These are phyloP conservation scores for Talaromyces wortmannii DNA, from an alignment of 495 filamentous ascomycete genomes.

Conservation along the genomic window DNA sequence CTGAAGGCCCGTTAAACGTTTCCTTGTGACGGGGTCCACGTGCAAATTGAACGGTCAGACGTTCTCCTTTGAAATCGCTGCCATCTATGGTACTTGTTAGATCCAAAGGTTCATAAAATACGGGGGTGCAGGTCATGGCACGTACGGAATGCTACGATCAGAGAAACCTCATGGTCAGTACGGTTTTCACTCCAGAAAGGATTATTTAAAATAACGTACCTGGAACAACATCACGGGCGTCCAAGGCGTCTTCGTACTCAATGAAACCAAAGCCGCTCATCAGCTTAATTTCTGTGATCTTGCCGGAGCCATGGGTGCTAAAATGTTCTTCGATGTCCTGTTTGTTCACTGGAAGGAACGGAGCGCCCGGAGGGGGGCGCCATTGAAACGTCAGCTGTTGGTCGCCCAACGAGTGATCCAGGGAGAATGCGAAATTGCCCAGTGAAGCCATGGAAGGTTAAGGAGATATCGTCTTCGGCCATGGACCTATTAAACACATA, in stretches of 20 bases:
- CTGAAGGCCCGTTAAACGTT: conserved; percentile 54
- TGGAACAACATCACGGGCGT: conserved; percentile 94
- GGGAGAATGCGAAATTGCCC: conserved; percentile 12
- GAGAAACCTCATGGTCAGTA: background rate
- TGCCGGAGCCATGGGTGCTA: conserved; percentile 87
- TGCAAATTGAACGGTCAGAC: conserved; percentile 95
- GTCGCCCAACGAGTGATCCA: conserved; percentile 12
- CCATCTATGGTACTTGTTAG: conserved; percentile 57
- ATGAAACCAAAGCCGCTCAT: conserved; percentile 99
- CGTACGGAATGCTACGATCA: conserved; percentile 46
- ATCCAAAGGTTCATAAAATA: conserved; percentile 5
- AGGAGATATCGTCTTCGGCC: conserved; percentile 2
- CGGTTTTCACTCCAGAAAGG: background rate
- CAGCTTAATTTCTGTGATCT: conserved; percentile 97
- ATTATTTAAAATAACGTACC: conserved; percentile 47
- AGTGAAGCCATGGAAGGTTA: conserved; percentile 9
- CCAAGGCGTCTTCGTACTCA: conserved; percentile 95
- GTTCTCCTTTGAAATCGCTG: conserved; percentile 95
- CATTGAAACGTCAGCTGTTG: conserved; percentile 20
- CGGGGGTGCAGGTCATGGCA: conserved; percentile 6
- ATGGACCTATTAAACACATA: conserved; percentile 1
- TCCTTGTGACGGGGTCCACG: conserved; percentile 88
- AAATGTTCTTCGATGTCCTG: conserved; percentile 95
- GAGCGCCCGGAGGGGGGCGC: conserved; percentile 16
- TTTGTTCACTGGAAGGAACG: conserved; percentile 69